phyloP scores from a whole-genome alignment of 306 rosid species.

The Quercus dentata region DNA sequence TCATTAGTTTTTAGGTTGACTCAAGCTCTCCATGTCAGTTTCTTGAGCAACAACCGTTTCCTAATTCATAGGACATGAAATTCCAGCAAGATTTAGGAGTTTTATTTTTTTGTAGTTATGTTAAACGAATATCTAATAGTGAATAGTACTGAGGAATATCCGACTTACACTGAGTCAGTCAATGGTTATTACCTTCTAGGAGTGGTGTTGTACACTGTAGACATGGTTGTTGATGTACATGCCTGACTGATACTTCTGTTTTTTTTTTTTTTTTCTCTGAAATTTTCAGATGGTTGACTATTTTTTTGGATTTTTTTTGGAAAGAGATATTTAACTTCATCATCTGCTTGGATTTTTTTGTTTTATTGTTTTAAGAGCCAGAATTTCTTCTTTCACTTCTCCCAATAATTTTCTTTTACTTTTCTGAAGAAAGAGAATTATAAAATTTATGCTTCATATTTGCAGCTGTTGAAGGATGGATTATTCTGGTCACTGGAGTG shows the following conservation, averaged over 20 bases:
- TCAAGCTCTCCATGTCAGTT: neutral
- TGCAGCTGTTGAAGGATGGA: conserved; percentile 98
- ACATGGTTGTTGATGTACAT: neutral
- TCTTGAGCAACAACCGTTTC: neutral
- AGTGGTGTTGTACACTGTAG: neutral
- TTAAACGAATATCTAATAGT: neutral
- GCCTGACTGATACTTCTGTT: neutral
- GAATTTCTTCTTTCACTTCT: neutral
- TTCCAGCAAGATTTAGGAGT: neutral
- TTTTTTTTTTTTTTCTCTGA: neutral
- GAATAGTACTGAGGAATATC: neutral
- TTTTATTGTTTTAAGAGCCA: neutral
- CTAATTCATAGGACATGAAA: neutral
- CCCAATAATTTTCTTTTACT: neutral
- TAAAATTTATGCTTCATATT: neutral
- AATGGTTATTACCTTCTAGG: neutral
- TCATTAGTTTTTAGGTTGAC: neutral
- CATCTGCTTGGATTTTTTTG: neutral
- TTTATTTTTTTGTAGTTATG: neutral
- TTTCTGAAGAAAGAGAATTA: neutral
- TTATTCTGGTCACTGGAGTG: conserved; percentile 89
- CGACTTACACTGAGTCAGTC: neutral
- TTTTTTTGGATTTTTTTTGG: neutral
- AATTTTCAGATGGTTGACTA: neutral
- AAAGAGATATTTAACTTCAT: too few species aligned